Percentiles rank a stretch among this genome's conserved stretches.
phyloP scores from a whole-genome alignment of 768 basidiomycete genomes.

The Lactarius sanguifluus region DNA sequence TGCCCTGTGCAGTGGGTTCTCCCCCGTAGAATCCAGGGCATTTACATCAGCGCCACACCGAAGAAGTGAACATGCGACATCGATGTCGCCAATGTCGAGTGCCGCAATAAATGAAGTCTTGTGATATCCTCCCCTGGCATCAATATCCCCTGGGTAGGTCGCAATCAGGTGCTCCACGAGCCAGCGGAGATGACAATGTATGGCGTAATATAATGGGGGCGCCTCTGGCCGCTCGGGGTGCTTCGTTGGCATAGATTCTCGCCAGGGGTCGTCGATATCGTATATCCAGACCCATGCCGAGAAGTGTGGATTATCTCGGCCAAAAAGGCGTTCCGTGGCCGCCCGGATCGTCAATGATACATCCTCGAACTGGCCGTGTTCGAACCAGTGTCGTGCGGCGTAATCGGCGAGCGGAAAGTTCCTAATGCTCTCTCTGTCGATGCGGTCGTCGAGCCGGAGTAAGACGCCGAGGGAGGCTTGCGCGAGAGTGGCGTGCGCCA shows the following conservation, averaged over 20 bases:
- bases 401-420: slow-evolving; percentile 1
- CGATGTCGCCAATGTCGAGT: not conserved
- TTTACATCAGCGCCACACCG: not conserved
- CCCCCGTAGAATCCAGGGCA: not conserved
- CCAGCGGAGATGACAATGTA: not conserved
- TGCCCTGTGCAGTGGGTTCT: not conserved
- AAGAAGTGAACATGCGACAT: not conserved
- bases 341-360: not conserved
- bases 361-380: not conserved
- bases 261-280: not conserved
- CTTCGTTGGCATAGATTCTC: not conserved
- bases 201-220: slow-evolving; percentile 4
- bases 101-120: not conserved
- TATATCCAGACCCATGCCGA: slow-evolving; percentile 7
- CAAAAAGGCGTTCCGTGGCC: slow-evolving; percentile 4
- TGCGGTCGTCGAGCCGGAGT: not conserved
- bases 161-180: not conserved
- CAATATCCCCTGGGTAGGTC: not conserved
- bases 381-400: slow-evolving; percentile 3
- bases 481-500: not conserved
- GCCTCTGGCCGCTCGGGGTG: not conserved
- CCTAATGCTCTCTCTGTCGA: not conserved
- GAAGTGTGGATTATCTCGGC: not conserved
- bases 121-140: not conserved
- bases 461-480: slow-evolving; percentile 1